Base-by-base conservation (phyloP, 371 early-diverging fungal species). In the Rhizomucor miehei region DNA sequence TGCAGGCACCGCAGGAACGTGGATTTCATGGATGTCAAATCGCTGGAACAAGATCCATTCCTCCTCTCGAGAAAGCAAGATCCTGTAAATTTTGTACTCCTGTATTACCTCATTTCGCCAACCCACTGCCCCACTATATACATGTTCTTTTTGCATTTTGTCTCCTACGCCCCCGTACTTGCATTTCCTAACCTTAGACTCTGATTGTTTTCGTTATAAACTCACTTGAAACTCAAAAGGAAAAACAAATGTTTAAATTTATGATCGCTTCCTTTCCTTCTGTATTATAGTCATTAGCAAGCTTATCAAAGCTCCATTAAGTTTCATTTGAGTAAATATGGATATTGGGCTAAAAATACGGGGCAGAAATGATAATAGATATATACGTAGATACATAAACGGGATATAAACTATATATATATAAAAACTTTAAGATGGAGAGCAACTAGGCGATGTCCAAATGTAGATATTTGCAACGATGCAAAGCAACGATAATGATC, bases 401-500 rank as follows among this genome's bases (percentile, higher is more conserved):
- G n/a, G n/a, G n/a, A n/a, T n/a, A n/a, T n/a, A n/a, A n/a, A n/a
- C n/a, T n/a, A n/a, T n/a, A n/a, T n/a, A n/a, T n/a, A n/a, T n/a
- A n/a, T n/a, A n/a, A n/a, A n/a, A n/a, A n/a, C n/a, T n/a, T n/a
- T n/a, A n/a, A 5, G 29, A 41, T 16, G 41, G 16, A 14, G 41
- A 41, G 41, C 41, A 41, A 19, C 19, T 41, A 4, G 54, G 45
- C 10, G 54, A 16, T 36, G 45, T 36, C 54, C 54, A 53, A n/a
- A 53, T 53, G 20, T 53, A 53, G 16, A 53, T n/a, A n/a, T 53
- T 53, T 0, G 54, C 54, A 6, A 53, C 54, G 12, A 53, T 21
- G 23, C 54, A 53, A 25, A 53, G 36, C 8, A 53, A 35, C 20
- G 46, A 36, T 21, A 53, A 37, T 8, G 54, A 53, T 19, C 35